Evolutionary conservation across 2,329 filamentous ascomycete species (phyloP).

Genomic region (Penicillium vulpinum): DNA sequence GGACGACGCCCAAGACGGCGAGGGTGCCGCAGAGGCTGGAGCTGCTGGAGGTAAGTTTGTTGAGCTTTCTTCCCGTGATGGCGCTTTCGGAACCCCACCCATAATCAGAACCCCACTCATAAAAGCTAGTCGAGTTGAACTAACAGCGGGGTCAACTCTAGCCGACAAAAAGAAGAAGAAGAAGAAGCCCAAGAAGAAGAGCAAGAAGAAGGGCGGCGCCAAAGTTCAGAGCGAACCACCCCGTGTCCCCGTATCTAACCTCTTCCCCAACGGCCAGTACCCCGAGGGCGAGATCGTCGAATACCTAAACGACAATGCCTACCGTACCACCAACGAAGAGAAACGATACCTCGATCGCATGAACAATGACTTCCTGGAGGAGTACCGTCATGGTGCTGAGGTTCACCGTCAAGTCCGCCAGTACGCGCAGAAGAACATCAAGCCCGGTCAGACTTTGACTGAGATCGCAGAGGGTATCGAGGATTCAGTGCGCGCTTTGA

Average conservation of each 20-base stretch:
- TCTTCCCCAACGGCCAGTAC: conserved; percentile 72
- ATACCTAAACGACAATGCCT: conserved; percentile 74
- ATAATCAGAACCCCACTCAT: not conserved
- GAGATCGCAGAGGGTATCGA: conserved; percentile 88
- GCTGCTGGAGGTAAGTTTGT: conserved; percentile 37
- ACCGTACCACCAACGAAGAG: conserved; percentile 79
- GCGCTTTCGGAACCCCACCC: not conserved
- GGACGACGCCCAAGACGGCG: conserved; percentile 55
- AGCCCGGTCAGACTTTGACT: conserved; percentile 75
- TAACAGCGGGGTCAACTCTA: conserved; percentile 18
- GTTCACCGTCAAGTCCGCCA: conserved; percentile 85
- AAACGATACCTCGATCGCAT: conserved; percentile 79
- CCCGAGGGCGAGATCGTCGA: conserved; percentile 77
- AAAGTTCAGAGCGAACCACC: conserved; percentile 77
- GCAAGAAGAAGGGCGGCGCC: conserved; percentile 62
- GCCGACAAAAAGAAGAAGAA: conserved; percentile 77
- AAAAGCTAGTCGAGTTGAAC: not conserved
- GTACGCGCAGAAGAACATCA: conserved; percentile 77
- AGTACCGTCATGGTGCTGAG: conserved; percentile 83
- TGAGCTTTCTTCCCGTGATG: not conserved
- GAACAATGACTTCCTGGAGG: conserved; percentile 74
- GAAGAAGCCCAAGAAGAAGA: conserved; percentile 78
- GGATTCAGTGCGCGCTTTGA: conserved; percentile 73
- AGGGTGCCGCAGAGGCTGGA: conserved; percentile 40
- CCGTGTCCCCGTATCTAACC: conserved; percentile 68